A percentile compares a stretch with the other conserved stretches of the same genome.
Conservation (phyloP, 257 asterid genomes). For the Solanum paucissectum region DNA sequence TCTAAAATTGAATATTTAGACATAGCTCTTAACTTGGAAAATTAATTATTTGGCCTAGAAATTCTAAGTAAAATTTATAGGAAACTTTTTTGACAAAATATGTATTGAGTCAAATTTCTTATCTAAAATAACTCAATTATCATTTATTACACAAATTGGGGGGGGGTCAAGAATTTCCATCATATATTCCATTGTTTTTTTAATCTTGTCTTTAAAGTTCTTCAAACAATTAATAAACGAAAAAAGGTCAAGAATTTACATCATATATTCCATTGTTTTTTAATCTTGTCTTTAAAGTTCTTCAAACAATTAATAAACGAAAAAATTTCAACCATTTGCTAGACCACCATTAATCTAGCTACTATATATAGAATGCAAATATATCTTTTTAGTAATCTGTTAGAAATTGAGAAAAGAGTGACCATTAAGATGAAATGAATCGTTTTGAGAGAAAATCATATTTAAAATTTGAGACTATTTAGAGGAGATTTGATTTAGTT, state of each 20-base stretch:
- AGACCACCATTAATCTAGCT: neutral
- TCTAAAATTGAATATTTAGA: neutral
- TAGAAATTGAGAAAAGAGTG: neutral
- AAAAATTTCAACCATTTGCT: neutral
- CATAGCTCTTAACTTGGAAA: neutral
- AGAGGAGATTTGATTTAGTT: neutral
- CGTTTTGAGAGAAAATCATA: neutral
- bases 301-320: neutral
- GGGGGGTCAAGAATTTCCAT: too few relatives aligned
- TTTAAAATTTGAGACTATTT: too few relatives aligned
- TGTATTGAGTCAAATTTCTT: neutral
- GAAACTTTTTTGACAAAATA: too few relatives aligned
- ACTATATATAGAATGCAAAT: neutral
- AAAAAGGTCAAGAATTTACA: too few relatives aligned
- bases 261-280: too few relatives aligned
- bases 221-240: neutral
- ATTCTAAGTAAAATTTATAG: too few relatives aligned
- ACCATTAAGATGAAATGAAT: too few relatives aligned
- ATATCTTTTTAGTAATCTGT: neutral
- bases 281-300: too few relatives aligned
- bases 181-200: too few relatives aligned
- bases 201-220: too few relatives aligned
- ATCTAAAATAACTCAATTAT: too few relatives aligned
- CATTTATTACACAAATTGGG: too few relatives aligned
- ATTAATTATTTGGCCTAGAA: neutral